Percentiles rank a stretch among this genome's conserved stretches.
phyloP scores from a whole-genome alignment of 805 yeast species.

The Maudiozyma saulgeensis region DNA sequence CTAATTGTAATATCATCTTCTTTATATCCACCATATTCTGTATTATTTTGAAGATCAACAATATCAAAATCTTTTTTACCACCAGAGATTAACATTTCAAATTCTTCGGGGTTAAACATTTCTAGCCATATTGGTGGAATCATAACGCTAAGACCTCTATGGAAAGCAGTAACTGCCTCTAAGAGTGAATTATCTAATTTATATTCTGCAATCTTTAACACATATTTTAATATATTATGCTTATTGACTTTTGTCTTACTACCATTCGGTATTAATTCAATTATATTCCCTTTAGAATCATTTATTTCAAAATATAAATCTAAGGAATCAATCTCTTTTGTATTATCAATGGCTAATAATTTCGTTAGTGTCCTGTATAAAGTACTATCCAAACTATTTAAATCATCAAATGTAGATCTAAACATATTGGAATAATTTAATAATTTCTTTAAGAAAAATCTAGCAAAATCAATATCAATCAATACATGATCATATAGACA shows the following conservation, averaged over 20 bases:
- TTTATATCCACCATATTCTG: conserved; percentile 56
- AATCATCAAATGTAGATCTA: conserved; percentile 59
- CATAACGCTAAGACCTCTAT: conserved; percentile 55
- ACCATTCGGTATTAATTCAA: conserved; percentile 60
- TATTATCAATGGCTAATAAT: conserved; percentile 43
- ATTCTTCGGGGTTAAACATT: conserved; percentile 76
- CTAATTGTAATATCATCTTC: conserved; percentile 48
- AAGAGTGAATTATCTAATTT: conserved; percentile 57
- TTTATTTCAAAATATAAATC: conserved; percentile 61
- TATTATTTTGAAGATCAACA: conserved; percentile 53
- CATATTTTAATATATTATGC: conserved; percentile 58
- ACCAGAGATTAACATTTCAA: conserved; percentile 79
- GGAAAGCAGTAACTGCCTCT: conserved; percentile 54
- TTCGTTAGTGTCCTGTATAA: conserved; percentile 57
- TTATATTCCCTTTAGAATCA: conserved; percentile 36
- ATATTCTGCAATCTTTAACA: conserved; percentile 69
- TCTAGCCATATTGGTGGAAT: conserved; percentile 68
- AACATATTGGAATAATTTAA: conserved; percentile 30
- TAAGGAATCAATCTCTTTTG: conserved; percentile 46
- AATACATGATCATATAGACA: conserved; percentile 77
- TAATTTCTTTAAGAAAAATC: conserved; percentile 73
- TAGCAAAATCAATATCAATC: conserved; percentile 76
- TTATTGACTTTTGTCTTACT: conserved; percentile 44
- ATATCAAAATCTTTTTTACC: conserved; percentile 62
- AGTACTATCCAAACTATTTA: conserved; percentile 58